Evolutionary conservation across 768 basidiomycete genomes (phyloP).

Genomic region (Suillus fuscotomentosus): DNA sequence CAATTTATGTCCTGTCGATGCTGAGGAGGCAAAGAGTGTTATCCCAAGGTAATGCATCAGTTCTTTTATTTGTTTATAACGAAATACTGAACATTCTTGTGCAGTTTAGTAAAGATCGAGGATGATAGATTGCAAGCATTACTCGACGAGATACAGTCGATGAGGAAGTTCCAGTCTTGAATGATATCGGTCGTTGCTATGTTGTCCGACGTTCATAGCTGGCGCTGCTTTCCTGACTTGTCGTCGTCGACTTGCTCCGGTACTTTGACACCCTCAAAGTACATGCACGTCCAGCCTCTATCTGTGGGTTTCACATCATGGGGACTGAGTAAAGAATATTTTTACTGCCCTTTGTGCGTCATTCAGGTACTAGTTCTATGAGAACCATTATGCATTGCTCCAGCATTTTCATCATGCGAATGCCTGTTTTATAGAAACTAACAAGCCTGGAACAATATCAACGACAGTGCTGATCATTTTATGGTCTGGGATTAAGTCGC

Average conservation of each 20-base stretch:
- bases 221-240: not conserved
- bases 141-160: constrained; percentile 85
- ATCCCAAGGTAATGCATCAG: constrained; percentile 66
- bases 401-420: not conserved
- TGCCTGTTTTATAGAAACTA: not conserved
- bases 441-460: not conserved
- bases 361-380: not conserved
- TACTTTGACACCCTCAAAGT: not conserved
- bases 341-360: not conserved
- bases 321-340: not conserved
- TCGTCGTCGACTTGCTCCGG: not conserved
- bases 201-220: not conserved
- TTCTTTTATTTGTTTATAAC: not conserved
- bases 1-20: constrained; percentile 82
- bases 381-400: not conserved
- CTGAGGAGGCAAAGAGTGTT: constrained; percentile 91
- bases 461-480: not conserved
- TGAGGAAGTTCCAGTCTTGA: constrained; percentile 87
- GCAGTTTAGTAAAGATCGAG: constrained; percentile 71
- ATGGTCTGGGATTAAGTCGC: not conserved
- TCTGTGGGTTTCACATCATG: not conserved
- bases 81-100: not conserved
- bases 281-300: not conserved
- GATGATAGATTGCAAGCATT: constrained; percentile 82
- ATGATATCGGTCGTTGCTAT: not conserved